Percentiles rank a stretch among this genome's conserved stretches.
phyloP scores from a whole-genome alignment of 1,284 basidiomycete genomes.

The Pisolithus thermaeus region DNA sequence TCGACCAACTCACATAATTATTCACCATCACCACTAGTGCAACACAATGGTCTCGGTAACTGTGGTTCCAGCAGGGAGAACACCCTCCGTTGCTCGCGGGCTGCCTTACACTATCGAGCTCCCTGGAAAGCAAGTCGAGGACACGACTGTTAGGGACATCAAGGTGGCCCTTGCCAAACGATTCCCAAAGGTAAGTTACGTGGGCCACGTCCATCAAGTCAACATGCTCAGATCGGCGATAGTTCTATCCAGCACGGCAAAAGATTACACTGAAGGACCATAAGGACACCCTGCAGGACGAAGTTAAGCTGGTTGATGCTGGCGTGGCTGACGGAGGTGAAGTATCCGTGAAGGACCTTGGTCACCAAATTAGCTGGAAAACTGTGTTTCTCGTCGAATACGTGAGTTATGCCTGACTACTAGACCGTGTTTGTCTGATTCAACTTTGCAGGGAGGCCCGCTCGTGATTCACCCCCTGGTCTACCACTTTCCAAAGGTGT shows the following conservation, averaged over 20 bases:
- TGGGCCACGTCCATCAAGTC: neutral
- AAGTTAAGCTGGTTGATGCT: slow-evolving; percentile 52
- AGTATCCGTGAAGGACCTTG: slow-evolving; percentile 80
- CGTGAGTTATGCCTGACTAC: slow-evolving; percentile 43
- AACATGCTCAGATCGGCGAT: neutral
- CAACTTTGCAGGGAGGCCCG: slow-evolving; percentile 65
- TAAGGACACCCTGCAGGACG: slow-evolving; percentile 58
- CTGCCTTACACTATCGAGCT: slow-evolving; percentile 57
- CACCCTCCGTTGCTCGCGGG: slow-evolving; percentile 41
- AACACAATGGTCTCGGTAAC: slow-evolving; percentile 54
- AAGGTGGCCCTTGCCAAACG: slow-evolving; percentile 53
- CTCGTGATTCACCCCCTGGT: slow-evolving; percentile 88
- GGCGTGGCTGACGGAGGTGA: slow-evolving; percentile 55
- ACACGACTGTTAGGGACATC: slow-evolving; percentile 52
- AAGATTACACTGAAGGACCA: slow-evolving; percentile 62
- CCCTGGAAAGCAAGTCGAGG: slow-evolving; percentile 36
- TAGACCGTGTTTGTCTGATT: slow-evolving; percentile 3
- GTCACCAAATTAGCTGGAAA: slow-evolving; percentile 81
- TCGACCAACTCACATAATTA: neutral
- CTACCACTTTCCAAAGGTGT: slow-evolving; percentile 64
- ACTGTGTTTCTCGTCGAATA: slow-evolving; percentile 90
- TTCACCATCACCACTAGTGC: neutral
- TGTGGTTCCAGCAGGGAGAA: slow-evolving; percentile 43
- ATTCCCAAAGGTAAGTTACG: slow-evolving; percentile 50
- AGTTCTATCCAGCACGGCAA: slow-evolving; percentile 73